These are phyloP conservation scores for Lonicera japonica DNA, from an alignment of 129 eudicot genomes.

Conservation along the genomic window DNA sequence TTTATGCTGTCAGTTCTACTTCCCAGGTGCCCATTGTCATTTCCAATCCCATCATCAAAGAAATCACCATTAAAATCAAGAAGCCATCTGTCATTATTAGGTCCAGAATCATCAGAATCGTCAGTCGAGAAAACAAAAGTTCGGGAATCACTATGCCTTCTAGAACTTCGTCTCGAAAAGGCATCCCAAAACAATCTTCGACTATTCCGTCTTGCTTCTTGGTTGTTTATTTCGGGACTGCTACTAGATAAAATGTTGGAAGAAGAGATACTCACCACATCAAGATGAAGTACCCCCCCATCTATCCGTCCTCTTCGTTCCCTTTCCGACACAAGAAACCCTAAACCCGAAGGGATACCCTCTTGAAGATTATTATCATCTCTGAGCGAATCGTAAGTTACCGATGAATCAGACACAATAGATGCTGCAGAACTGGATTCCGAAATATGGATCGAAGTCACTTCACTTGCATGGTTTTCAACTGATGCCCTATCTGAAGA, in stretches of 20 bases:
- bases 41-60: constrained; percentile 32
- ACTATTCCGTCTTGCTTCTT: constrained; percentile 44
- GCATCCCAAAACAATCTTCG: constrained; percentile 72
- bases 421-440: constrained; percentile 25
- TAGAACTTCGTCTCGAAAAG: constrained; percentile 44
- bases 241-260: constrained; percentile 24
- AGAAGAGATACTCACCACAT: constrained; percentile 36
- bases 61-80: constrained; percentile 45
- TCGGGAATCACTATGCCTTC: constrained; percentile 43
- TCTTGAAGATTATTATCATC: constrained; percentile 32
- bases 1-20: constrained; percentile 31
- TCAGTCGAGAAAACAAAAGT: constrained; percentile 33
- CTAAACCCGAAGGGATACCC: constrained; percentile 26
- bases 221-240: constrained; percentile 29
- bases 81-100: constrained; percentile 45
- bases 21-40: constrained; percentile 28
- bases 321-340: constrained; percentile 34
- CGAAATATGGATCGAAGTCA: constrained; percentile 19
- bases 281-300: constrained; percentile 36
- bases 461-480: constrained; percentile 29
- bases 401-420: constrained; percentile 25
- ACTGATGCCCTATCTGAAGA: constrained; percentile 21
- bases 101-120: constrained; percentile 36
- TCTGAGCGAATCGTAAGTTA: constrained; percentile 16
- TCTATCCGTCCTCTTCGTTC: constrained; percentile 19